Evolutionary conservation across 768 basidiomycete species (phyloP).

Genomic region (Tulasnella sp.): DNA sequence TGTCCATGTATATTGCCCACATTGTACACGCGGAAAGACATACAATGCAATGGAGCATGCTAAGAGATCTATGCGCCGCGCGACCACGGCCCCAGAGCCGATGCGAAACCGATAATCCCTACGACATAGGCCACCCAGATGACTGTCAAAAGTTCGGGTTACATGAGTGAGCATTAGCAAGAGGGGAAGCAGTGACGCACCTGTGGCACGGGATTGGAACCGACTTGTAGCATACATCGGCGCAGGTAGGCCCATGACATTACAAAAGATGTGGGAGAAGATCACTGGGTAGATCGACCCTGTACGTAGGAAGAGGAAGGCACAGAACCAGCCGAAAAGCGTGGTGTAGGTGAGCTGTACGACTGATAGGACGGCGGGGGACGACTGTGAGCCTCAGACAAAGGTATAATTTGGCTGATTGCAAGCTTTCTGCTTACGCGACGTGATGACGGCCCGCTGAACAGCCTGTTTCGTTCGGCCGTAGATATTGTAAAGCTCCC

Average conservation of each 20-base stretch:
- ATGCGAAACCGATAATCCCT: conserved; percentile 50
- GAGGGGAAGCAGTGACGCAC: conserved; percentile 31
- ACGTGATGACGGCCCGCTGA: conserved; percentile 44
- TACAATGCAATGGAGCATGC: too few species aligned
- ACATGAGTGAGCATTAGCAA: conserved; percentile 14
- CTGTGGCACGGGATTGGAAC: conserved; percentile 40
- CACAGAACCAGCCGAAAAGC: conserved; percentile 78
- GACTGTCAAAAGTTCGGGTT: conserved; percentile 28
- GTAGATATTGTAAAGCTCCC: conserved; percentile 67
- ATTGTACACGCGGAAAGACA: too few species aligned
- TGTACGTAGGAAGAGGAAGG: conserved; percentile 78
- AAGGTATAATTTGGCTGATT: too few species aligned
- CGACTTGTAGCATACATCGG: conserved; percentile 42
- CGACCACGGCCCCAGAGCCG: conserved; percentile 45
- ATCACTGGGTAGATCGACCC: conserved; percentile 65
- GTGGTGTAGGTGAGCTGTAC: conserved; percentile 89
- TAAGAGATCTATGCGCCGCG: not conserved
- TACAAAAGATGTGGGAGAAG: conserved; percentile 81
- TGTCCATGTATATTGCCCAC: too few species aligned
- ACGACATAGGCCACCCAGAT: conserved; percentile 44
- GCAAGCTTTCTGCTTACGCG: conserved; percentile 38
- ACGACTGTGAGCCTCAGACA: conserved; percentile 13
- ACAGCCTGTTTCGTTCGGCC: conserved; percentile 59
- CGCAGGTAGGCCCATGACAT: conserved; percentile 83
- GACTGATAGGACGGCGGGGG: conserved; percentile 34